Percentiles rank a stretch among this genome's conserved stretches.
phyloP scores from a whole-genome alignment of 2,329 filamentous ascomycete genomes.

The Orbilia quercus region DNA sequence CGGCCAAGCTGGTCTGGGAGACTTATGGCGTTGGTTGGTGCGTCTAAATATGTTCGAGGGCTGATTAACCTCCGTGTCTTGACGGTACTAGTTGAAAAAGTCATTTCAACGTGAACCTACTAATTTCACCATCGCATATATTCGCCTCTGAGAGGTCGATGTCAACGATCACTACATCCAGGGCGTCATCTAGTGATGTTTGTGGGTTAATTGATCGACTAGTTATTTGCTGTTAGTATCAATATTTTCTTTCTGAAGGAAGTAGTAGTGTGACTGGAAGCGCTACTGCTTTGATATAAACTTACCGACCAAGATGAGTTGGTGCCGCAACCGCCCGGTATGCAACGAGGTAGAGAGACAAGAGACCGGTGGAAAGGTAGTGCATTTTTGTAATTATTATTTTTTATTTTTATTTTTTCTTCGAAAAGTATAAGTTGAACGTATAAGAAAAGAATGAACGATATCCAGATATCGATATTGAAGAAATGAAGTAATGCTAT shows the following conservation, averaged over 20 bases:
- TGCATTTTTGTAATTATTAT: slow-evolving; percentile 32
- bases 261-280: too few species aligned
- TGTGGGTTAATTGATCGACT: slow-evolving; percentile 12
- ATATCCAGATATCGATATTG: slow-evolving; percentile 26
- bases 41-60: slow-evolving; percentile 24
- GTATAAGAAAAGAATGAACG: not conserved
- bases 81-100: not conserved
- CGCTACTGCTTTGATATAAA: not conserved
- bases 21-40: slow-evolving; percentile 13
- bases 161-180: slow-evolving; percentile 28
- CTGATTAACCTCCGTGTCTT: slow-evolving; percentile 19
- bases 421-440: slow-evolving; percentile 9
- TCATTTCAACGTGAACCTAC: slow-evolving; percentile 24
- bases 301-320: slow-evolving; percentile 21
- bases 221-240: not conserved
- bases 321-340: slow-evolving; percentile 33
- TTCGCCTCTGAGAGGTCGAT: slow-evolving; percentile 9
- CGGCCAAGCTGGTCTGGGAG: not conserved
- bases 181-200: slow-evolving; percentile 10
- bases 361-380: slow-evolving; percentile 24
- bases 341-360: slow-evolving; percentile 37
- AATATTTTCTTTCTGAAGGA: not conserved
- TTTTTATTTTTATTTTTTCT: too few species aligned
- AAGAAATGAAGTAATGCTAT: slow-evolving; percentile 1
- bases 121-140: slow-evolving; percentile 15